Evolutionary conservation across 441 rosid species (phyloP), one percentile per base, ranked within the genome.

Genomic region (Arabidopsis lyrata): DNA sequence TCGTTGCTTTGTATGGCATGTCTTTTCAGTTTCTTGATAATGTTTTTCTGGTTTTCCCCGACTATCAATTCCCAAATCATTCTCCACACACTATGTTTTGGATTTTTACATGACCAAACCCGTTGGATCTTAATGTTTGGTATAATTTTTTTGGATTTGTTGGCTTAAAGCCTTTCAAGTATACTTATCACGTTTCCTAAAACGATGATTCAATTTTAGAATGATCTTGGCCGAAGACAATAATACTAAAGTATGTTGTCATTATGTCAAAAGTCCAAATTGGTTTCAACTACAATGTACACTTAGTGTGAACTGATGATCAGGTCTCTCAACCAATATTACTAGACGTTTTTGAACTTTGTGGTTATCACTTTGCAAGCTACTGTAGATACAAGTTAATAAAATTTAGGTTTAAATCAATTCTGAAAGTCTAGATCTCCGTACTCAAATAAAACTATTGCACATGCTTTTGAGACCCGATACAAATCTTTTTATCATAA

Each of bases 21-120:
- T 76, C 79, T 45, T 69, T 62, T 69, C 75, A 55, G 57, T 56
- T 76, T 76, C 48, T 63, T 69, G 75, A 76, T 76, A 69, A 69
- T 70, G 75, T 76, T 69, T 69, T 56, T 14, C 34, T 34, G 27
- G 34, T 35, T 47, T 14, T 22, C 53, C 49, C 24, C 63, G 39
- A 35, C 74, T 44, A 54, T 54, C 79, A 69, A 38, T 45, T 38
- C 45, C 66, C 59, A 55, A 27, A 63, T 63, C 60, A 76, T 62
- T 63, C 42, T 18, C 66, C 44, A 13, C 36, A 12, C 44, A 53
- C 49, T 54, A 15, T 63, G 59, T 63, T 75, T 76, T 76, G 60
- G 70, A 61, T 61, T 61, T 61, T 61, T 68, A 62, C 63, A 41
- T 47, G 63, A 67, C 63, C 58, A 2, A 50, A 35, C 63, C 63